Percentiles rank a stretch among this genome's conserved stretches.
phyloP scores from a whole-genome alignment of 2,329 filamentous ascomycete species.

The Dactylella cylindrospora region DNA sequence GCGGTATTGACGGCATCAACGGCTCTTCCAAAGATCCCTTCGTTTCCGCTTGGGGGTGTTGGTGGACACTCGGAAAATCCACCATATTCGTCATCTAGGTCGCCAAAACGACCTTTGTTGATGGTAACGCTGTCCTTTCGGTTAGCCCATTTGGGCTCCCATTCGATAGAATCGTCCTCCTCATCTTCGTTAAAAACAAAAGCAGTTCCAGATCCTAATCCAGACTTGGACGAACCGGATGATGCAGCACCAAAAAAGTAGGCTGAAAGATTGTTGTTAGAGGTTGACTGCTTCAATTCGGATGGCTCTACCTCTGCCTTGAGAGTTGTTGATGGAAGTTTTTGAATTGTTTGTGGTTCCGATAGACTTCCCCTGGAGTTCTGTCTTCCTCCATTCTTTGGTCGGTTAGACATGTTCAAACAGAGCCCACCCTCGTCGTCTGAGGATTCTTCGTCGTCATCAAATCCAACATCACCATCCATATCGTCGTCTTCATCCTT shows the following conservation, averaged over 20 bases:
- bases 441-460: conserved; percentile 54
- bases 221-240: conserved; percentile 51
- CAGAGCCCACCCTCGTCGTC: conserved; percentile 67
- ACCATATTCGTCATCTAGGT: conserved; percentile 39
- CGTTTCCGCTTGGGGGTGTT: conserved; percentile 41
- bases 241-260: conserved; percentile 49
- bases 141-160: conserved; percentile 39
- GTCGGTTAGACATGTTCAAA: conserved; percentile 73
- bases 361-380: conserved; percentile 58
- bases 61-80: conserved; percentile 42
- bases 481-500: conserved; percentile 73
- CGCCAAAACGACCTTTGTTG: conserved; percentile 32
- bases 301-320: conserved; percentile 80
- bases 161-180: conserved; percentile 48
- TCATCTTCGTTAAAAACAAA: conserved; percentile 47
- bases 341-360: conserved; percentile 83
- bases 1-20: conserved; percentile 63
- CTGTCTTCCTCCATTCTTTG: conserved; percentile 59
- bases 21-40: conserved; percentile 47
- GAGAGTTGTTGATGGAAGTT: conserved; percentile 79
- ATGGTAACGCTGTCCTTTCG: conserved; percentile 36
- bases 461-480: conserved; percentile 60
- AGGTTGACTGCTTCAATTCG: conserved; percentile 63
- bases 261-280: conserved; percentile 51
- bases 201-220: conserved; percentile 29